Evolutionary conservation across 805 yeast genomes (phyloP), one percentile per base, ranked within the genome.

Genomic region (Suhomyces emberorum): DNA sequence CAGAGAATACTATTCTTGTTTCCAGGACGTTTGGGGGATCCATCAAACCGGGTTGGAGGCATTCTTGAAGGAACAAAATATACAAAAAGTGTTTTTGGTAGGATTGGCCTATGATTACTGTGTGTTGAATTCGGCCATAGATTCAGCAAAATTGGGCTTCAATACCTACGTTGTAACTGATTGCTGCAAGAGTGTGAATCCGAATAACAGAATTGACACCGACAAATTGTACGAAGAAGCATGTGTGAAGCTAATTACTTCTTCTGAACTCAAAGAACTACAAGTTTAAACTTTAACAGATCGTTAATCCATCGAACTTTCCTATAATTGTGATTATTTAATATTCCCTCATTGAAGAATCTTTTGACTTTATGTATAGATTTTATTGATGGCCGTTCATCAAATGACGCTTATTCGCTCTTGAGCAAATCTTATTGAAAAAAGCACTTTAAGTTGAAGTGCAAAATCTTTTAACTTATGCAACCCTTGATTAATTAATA

Each of bases 31-130:
- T 19, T 86, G 95, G 91, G 71, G 76, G 18, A 51, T 75, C 18
- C 81, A 83, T 50, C 65, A 76, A 28, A 88, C 97, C 0, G 89
- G 79, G 37, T 63, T 88, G 43, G 68, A 71, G 35, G 56, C 53
- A 1, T 60, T 70, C 28, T 66, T 89, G 43, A 56, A 52, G 17
- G 49, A 63, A 1, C 54, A 72, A 26, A 61, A 57, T 0, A 76
- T 87, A 28, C 69, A 74, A 2, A 74, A 79, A 28, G 88, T 88
- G 1, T 77, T 70, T 30, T 72, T 85, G 15, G 91, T 81, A 2
- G 98, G 97, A 0, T 50, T 89, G 15, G 96, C 97, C 0, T 78
- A 79, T 44, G 98, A 89, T 54, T 88, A 66, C 57, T 89, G 98
- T 57, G 97, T 91, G 3, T 61, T 79, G 47, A 72, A 79, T 52